Evolutionary conservation across 2,329 filamentous ascomycete species (phyloP), one percentile per base, ranked within the genome.

Genomic region (Penicillium sp.): DNA sequence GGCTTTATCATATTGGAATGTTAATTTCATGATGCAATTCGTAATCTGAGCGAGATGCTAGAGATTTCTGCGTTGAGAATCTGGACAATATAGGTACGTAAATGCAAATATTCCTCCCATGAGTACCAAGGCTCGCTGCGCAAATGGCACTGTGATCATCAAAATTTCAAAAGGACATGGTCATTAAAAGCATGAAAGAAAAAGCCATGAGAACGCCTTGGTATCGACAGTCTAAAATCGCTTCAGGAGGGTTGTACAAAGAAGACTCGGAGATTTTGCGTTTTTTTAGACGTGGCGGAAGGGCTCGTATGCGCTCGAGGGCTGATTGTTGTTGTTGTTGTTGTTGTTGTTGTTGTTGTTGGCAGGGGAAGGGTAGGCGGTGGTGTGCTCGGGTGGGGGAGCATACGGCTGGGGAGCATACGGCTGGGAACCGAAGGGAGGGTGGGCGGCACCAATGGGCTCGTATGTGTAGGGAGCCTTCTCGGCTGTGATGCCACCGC

Each of bases 391-490:
- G 6, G 41, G 43, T 30, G 48, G 51, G 13, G 49, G 49, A 41
- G 29, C 29, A 27, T 27, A 26, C n/a, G 47, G 39, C 41, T 46
- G 36, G 13, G 11, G 32, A 14, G 32, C 32, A 14, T 32, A 30
- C 29, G 45, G 45, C 39, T 63, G 62, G 38, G 60, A 43, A 11
- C 59, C 59, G 19, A 59, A 61, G 39, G 65, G 59, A 38, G 55
- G 47, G 23, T 64, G 61, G 34, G 65, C 61, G 14, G 63, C 61
- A 35, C 67, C 68, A 16, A 85, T 79, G 42, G 81, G 76, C 73
- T 85, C 81, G 61, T 85, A 85, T 4, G 80, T 83, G 67, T 84
- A 83, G 0, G 82, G 82, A 0, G 82, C 80, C 78, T 85, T 85
- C 69, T 85, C 82, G 30, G 80, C 81, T 36, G 73, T 74, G 52